These are phyloP conservation scores for Pseudocercospora vitis DNA, from an alignment of 2,329 filamentous ascomycete genomes.

Conservation along the genomic window DNA sequence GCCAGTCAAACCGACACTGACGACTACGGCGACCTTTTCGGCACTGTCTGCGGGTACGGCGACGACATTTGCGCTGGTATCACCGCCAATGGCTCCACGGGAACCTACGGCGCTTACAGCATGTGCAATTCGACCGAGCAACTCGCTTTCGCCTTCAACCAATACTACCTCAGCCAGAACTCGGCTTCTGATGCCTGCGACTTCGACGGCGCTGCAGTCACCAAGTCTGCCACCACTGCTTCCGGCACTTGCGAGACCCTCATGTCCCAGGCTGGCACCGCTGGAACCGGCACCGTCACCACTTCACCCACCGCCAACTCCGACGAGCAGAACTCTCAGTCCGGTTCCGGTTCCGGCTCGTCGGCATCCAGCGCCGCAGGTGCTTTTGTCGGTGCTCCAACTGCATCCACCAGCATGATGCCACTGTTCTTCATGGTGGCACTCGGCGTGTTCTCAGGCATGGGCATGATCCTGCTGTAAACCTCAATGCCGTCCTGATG, in stretches of 20 bases:
- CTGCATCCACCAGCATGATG: constrained; percentile 26
- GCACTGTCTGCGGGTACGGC: constrained; percentile 64
- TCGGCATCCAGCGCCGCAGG: constrained; percentile 27
- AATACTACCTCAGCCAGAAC: constrained; percentile 65
- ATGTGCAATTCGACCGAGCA: constrained; percentile 72
- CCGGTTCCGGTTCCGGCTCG: constrained; percentile 23
- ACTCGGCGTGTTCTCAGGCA: constrained; percentile 33
- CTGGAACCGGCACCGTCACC: constrained; percentile 59
- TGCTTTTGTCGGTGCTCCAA: constrained; percentile 24
- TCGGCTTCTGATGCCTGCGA: constrained; percentile 61
- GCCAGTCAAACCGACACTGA: constrained; percentile 57
- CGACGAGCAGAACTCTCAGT: constrained; percentile 30
- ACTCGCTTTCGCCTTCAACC: constrained; percentile 71
- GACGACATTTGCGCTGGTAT: constrained; percentile 66
- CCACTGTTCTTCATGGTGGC: constrained; percentile 31
- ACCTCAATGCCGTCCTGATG: not conserved
- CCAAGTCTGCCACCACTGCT: constrained; percentile 51
- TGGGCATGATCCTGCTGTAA: constrained; percentile 39
- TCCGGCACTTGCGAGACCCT: constrained; percentile 57
- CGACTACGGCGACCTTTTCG: constrained; percentile 69
- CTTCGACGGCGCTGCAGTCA: constrained; percentile 67
- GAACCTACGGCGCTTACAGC: constrained; percentile 73
- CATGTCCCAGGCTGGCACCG: constrained; percentile 63
- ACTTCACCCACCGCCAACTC: constrained; percentile 46
- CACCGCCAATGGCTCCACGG: constrained; percentile 63